Evolutionary conservation across 495 filamentous ascomycete genomes (phyloP).

Genomic region (Hyaloscypha hepaticicola): DNA sequence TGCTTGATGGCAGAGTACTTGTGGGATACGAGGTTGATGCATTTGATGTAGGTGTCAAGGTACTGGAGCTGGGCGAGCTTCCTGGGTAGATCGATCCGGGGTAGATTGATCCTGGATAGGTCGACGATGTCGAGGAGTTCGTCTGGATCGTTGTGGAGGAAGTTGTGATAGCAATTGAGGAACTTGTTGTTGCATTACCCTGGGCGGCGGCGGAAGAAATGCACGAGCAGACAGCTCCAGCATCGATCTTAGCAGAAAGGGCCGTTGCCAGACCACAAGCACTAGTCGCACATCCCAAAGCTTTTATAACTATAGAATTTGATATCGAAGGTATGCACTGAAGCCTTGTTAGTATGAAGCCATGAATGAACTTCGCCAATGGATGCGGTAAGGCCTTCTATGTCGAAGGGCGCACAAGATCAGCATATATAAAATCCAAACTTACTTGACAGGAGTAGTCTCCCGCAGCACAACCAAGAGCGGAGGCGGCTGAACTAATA

Average conservation of each 20-base stretch:
- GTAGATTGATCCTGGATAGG: too few species aligned
- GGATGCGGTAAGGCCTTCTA: too few species aligned
- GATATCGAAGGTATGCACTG: neutral
- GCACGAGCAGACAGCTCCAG: neutral
- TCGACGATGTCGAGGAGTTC: too few species aligned
- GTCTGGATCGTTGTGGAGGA: too few species aligned
- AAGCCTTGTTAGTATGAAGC: neutral
- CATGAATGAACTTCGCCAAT: neutral
- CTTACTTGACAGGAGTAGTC: conserved; percentile 4
- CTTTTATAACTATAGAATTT: neutral
- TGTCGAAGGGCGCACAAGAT: neutral
- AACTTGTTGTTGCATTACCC: neutral
- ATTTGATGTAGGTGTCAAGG: neutral
- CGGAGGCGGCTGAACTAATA: neutral
- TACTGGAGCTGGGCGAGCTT: neutral
- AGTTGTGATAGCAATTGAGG: neutral
- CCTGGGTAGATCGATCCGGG: too few species aligned
- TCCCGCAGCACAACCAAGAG: neutral
- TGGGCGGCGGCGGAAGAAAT: neutral
- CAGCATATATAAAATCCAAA: neutral
- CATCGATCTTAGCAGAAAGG: neutral
- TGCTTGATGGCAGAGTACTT: neutral
- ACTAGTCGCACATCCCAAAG: neutral
- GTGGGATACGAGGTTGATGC: neutral
- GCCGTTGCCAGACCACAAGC: conserved; percentile 2